Evolutionary conservation across 1,284 basidiomycete genomes (phyloP).

Genomic region (Ceratobasidium sp.): DNA sequence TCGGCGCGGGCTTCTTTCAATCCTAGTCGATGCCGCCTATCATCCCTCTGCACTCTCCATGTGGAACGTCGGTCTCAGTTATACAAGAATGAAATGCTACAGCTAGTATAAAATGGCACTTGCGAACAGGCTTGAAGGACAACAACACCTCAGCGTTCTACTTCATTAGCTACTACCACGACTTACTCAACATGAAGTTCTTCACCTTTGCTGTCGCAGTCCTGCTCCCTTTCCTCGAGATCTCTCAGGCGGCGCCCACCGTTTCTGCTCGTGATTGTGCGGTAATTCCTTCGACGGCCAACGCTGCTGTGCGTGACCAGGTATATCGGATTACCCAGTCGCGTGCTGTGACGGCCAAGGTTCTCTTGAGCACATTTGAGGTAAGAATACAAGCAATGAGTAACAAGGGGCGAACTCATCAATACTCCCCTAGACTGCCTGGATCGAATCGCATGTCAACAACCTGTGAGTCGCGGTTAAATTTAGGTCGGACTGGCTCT

Average conservation of each 20-base stretch:
- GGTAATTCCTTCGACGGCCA: slow-evolving; percentile 27
- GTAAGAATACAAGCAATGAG: background rate
- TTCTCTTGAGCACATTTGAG: slow-evolving; percentile 30
- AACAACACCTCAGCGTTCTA: background rate
- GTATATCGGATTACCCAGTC: slow-evolving; percentile 30
- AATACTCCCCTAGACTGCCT: slow-evolving; percentile 20
- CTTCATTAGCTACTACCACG: background rate
- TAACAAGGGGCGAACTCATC: background rate
- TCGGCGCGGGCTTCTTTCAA: background rate
- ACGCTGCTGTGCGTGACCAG: slow-evolving; percentile 30
- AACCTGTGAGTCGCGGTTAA: slow-evolving; percentile 7
- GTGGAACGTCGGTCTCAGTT: background rate
- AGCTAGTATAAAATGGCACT: slow-evolving; percentile 6
- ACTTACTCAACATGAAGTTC: slow-evolving; percentile 13
- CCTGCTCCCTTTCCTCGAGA: slow-evolving; percentile 13
- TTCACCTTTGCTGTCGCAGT: slow-evolving; percentile 8
- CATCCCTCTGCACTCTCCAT: background rate
- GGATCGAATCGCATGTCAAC: slow-evolving; percentile 36
- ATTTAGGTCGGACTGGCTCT: too few species aligned
- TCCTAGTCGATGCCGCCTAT: slow-evolving; percentile 21
- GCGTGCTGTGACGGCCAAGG: slow-evolving; percentile 29
- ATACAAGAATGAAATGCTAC: too few species aligned
- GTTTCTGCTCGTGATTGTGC: slow-evolving; percentile 14
- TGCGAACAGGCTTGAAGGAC: background rate
- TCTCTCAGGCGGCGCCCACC: slow-evolving; percentile 18